Percentiles rank a stretch among this genome's conserved stretches.
Conservation (phyloP, 1,284 basidiomycete genomes). For the Pseudozyma hubeiensis region DNA sequence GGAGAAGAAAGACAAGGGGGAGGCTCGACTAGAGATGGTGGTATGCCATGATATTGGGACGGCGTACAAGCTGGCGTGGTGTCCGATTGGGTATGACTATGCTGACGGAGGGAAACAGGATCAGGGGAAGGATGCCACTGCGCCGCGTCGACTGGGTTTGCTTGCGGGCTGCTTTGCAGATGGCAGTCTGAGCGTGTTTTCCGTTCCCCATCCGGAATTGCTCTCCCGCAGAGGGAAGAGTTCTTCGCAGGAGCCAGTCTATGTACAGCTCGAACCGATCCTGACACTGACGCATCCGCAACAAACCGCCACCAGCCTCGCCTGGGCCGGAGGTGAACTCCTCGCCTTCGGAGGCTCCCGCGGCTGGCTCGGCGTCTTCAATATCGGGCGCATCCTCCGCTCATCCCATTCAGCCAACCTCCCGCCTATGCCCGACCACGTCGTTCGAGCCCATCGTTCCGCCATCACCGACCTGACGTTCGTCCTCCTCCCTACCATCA, state of each 20-base stretch:
- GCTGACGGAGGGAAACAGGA: background rate
- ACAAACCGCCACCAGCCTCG: conserved; percentile 21
- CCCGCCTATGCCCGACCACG: conserved; percentile 11
- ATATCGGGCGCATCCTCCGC: conserved; percentile 25
- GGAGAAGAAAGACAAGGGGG: conserved; percentile 12
- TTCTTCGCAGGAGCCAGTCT: background rate
- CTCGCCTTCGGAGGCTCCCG: conserved; percentile 39
- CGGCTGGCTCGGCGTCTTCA: conserved; percentile 46
- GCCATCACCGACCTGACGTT: conserved; percentile 29
- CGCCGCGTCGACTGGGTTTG: conserved; percentile 23
- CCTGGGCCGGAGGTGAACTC: conserved; percentile 48
- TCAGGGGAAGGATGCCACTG: background rate
- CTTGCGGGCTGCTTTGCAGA: conserved; percentile 51
- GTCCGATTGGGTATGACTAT: conserved; percentile 39
- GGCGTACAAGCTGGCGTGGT: conserved; percentile 39
- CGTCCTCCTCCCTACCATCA: conserved; percentile 25
- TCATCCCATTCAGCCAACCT: background rate
- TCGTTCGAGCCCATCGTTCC: conserved; percentile 26
- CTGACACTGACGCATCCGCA: conserved; percentile 21
- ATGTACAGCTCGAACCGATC: conserved; percentile 33
- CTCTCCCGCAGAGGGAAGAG: background rate
- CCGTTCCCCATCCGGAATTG: conserved; percentile 31
- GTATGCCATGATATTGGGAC: conserved; percentile 37
- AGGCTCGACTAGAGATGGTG: conserved; percentile 39
- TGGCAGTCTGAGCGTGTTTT: conserved; percentile 40